phyloP scores from a whole-genome alignment of 2,329 filamentous ascomycete species.

The Rosellinia necatrix region DNA sequence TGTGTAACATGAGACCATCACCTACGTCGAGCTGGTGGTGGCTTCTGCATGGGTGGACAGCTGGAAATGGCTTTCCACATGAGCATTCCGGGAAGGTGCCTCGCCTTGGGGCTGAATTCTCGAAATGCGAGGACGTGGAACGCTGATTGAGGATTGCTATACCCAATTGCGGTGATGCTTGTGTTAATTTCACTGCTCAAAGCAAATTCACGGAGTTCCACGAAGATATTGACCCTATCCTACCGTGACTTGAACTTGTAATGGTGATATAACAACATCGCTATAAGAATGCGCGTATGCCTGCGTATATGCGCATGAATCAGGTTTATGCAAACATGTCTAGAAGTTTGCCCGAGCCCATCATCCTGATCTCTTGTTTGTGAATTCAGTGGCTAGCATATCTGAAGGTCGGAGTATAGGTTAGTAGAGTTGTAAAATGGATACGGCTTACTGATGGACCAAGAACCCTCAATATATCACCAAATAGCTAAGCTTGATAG shows the following conservation, averaged over 20 bases:
- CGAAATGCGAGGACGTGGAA: slow-evolving; percentile 65
- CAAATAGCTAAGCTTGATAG: no score
- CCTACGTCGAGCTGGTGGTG: slow-evolving; percentile 48
- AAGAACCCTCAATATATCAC: no score
- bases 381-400: no score
- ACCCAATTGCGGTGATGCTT: slow-evolving; percentile 57
- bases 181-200: slow-evolving; percentile 57
- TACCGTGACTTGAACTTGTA: slow-evolving; percentile 3
- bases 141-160: slow-evolving; percentile 67
- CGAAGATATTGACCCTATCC: slow-evolving; percentile 26
- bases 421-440: no score
- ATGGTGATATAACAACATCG: no score
- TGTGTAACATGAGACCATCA: slow-evolving; percentile 37
- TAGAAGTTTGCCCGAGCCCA: no score
- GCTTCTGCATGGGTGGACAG: slow-evolving; percentile 61
- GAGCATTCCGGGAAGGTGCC: slow-evolving; percentile 51
- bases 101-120: slow-evolving; percentile 27
- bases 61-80: slow-evolving; percentile 63
- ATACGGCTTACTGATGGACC: no score
- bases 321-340: neutral
- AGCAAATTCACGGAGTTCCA: slow-evolving; percentile 66
- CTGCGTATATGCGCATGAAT: neutral
- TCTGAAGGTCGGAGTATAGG: no score
- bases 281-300: neutral
- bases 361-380: no score